phyloP scores from a whole-genome alignment of 768 basidiomycete genomes.

The Pisolithus orientalis region DNA sequence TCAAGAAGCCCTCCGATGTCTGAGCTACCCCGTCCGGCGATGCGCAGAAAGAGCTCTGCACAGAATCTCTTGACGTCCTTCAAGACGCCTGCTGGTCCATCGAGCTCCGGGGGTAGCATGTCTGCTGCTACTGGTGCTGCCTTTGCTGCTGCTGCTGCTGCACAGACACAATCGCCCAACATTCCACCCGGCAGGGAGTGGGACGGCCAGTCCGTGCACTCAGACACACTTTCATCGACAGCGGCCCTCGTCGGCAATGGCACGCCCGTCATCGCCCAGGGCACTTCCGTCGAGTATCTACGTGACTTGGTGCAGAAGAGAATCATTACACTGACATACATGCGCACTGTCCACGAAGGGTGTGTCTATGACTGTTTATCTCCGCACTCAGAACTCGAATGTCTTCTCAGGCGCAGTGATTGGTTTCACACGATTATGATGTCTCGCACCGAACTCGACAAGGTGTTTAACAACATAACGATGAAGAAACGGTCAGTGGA shows the following conservation, averaged over 20 bases:
- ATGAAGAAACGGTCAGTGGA: constrained; percentile 71
- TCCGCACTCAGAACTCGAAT: constrained; percentile 1
- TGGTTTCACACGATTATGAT: constrained; percentile 89
- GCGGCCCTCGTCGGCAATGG: constrained; percentile 33
- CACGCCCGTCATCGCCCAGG: constrained; percentile 36
- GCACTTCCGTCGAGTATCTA: constrained; percentile 72
- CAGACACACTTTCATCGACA: constrained; percentile 36
- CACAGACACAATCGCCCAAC: constrained; percentile 33
- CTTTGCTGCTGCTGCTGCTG: constrained; percentile 27
- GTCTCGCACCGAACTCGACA: constrained; percentile 66
- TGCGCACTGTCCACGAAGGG: constrained; percentile 85
- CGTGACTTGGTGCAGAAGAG: constrained; percentile 79
- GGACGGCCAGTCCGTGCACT: constrained; percentile 66
- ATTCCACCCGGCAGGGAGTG: constrained; percentile 49
- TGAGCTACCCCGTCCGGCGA: constrained; percentile 42
- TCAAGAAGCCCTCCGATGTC: constrained; percentile 24
- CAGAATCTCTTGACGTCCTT: constrained; percentile 79
- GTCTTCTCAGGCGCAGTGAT: constrained; percentile 54
- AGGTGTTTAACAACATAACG: constrained; percentile 61
- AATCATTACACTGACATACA: constrained; percentile 78
- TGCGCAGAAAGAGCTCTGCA: constrained; percentile 83
- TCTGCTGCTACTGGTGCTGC: constrained; percentile 32
- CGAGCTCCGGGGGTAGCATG: constrained; percentile 24
- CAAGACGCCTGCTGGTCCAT: constrained; percentile 33
- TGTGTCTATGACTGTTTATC: constrained; percentile 31